Conservation (phyloP, 805 yeast species). For the Candida broadrunensis region DNA sequence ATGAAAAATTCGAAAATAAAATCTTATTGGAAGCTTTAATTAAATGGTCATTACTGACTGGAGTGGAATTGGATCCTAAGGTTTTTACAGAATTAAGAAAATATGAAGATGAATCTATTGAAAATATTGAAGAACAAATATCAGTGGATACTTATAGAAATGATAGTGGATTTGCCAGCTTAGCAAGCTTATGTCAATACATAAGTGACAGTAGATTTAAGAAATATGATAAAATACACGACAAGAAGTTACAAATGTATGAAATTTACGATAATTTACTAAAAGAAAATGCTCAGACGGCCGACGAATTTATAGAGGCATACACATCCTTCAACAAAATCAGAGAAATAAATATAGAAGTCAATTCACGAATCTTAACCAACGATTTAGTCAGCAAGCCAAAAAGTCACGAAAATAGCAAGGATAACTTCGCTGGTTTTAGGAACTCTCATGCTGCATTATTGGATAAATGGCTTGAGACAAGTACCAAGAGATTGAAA, state of each 20-base stretch:
- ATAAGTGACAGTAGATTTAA: constrained; percentile 15
- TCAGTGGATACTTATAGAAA: constrained; percentile 11
- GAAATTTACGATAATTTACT: constrained; percentile 18
- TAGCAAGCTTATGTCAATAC: constrained; percentile 19
- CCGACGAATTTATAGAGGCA: constrained; percentile 16
- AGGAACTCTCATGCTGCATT: background rate
- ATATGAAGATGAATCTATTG: background rate
- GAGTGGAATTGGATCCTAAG: background rate
- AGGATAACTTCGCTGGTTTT: background rate
- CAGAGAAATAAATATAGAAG: constrained; percentile 29
- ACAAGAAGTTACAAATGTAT: constrained; percentile 7
- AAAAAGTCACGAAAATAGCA: no score
- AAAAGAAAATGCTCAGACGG: constrained; percentile 7
- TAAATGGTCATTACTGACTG: constrained; percentile 4
- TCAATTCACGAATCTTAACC: constrained; percentile 3
- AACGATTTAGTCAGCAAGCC: no score
- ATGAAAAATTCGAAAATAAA: background rate
- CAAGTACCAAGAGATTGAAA: constrained; percentile 4
- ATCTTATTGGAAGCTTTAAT: background rate
- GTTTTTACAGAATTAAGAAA: background rate
- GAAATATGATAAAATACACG: constrained; percentile 4
- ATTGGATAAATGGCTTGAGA: constrained; percentile 11
- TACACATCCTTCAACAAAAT: constrained; percentile 20
- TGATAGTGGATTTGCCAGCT: constrained; percentile 17
- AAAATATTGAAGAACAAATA: background rate